Conservation (phyloP, 129 eudicot species). For the Solidago caesia region DNA sequence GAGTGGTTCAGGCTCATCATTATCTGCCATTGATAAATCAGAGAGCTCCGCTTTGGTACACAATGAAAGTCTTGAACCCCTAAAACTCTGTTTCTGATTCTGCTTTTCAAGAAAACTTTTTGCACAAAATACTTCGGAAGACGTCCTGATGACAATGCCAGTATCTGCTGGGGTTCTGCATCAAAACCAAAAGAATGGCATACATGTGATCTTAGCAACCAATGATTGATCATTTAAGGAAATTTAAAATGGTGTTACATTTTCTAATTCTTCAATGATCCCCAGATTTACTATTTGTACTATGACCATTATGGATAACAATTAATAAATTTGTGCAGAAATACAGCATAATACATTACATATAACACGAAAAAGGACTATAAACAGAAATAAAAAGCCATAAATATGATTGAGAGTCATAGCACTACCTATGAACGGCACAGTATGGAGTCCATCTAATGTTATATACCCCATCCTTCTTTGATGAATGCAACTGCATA, state of each 20-base stretch:
- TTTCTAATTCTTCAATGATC: too few relatives aligned
- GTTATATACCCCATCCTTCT: constrained; percentile 54
- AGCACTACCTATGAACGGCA: constrained; percentile 66
- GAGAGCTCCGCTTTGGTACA: constrained; percentile 40
- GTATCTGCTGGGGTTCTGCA: constrained; percentile 74
- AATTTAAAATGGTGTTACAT: too few relatives aligned
- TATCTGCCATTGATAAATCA: constrained; percentile 37
- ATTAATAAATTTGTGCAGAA: background rate
- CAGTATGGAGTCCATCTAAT: constrained; percentile 78
- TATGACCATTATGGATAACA: too few relatives aligned
- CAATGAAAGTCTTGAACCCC: constrained; percentile 62
- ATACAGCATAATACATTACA: background rate
- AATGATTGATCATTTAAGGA: background rate
- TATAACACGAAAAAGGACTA: constrained; percentile 2
- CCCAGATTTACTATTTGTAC: too few relatives aligned
- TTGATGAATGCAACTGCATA: constrained; percentile 66
- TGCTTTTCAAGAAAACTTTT: constrained; percentile 47
- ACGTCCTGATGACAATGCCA: constrained; percentile 64
- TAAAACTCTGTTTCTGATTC: constrained; percentile 45
- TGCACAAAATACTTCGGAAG: constrained; percentile 51
- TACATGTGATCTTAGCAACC: background rate
- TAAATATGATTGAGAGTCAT: background rate
- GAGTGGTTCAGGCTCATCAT: constrained; percentile 39
- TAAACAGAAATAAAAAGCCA: background rate
- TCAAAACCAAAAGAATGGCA: constrained; percentile 19